Evolutionary conservation across 2,329 filamentous ascomycete species (phyloP).

Genomic region (Cercospora citrullina): DNA sequence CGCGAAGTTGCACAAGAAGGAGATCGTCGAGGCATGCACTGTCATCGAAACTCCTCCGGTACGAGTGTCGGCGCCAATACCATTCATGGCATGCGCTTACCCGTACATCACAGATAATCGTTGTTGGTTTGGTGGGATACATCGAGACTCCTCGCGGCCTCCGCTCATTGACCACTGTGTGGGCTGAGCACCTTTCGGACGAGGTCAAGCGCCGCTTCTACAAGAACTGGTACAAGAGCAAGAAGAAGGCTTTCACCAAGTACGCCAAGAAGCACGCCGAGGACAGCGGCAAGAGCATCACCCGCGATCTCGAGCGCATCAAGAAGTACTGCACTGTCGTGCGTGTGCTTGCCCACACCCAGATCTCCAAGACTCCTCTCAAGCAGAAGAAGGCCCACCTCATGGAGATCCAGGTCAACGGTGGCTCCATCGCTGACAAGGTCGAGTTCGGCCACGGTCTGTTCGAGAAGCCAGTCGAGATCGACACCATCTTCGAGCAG

Average conservation of each 20-base stretch:
- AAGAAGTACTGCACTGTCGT: conserved; percentile 99
- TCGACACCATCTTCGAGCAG: conserved; percentile 96
- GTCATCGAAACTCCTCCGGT: conserved; percentile 94
- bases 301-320: conserved; percentile 98
- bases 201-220: conserved; percentile 99
- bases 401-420: conserved; percentile 99
- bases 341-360: conserved; percentile 98
- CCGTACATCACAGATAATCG: conserved; percentile 76
- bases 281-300: conserved; percentile 83
- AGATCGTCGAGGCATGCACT: conserved; percentile 85
- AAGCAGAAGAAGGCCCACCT: conserved; percentile 99
- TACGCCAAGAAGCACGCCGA: conserved; percentile 99
- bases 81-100: conserved; percentile 64
- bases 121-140: conserved; percentile 99
- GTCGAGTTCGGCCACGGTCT: conserved; percentile 91
- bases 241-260: conserved; percentile 99
- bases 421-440: conserved; percentile 93
- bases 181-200: conserved; percentile 98
- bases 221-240: conserved; percentile 99
- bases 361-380: conserved; percentile 98
- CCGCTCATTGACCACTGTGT: conserved; percentile 98
- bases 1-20: conserved; percentile 99
- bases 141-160: conserved; percentile 99
- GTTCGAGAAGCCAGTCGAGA: conserved; percentile 97
- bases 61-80: conserved; percentile 48